Evolutionary conservation across 2,329 filamentous ascomycete genomes (phyloP), one percentile per base, ranked within the genome.

Genomic region (Diaporthe velutina): DNA sequence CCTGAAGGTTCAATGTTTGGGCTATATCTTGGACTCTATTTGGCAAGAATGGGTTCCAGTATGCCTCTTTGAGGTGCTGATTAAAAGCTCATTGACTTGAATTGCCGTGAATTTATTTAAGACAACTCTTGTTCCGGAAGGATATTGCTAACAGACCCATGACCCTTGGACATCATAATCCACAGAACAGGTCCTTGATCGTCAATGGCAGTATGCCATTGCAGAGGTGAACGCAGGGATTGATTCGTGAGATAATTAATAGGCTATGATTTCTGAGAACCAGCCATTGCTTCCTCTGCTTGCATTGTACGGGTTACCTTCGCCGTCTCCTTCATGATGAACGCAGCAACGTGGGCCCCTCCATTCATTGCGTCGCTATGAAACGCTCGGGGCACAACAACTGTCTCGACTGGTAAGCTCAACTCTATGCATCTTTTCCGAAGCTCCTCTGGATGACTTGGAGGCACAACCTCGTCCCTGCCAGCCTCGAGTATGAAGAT

Each of bases 391-490:
- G 80, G 80, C 45, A 91, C 84, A 38, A 83, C 83, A 70, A 82
- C 83, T 76, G 83, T 86, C 76, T 85, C 83, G 25, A 88, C 86
- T 17, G 81, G 80, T 25, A 92, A 74, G 0, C 85, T 84, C 30
- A 90, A 80, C 28, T 88, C 84, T 73, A 81, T 75, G 77, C 89
- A 91, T 71, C 85, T 84, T 74, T 84, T 81, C 70, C 86, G 82
- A 9, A 92, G 82, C 66, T 82, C 79, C 45, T 84, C 81, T 17
- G 85, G 87, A 73, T 91, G 89, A 58, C 86, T 83, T 33, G 83
- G 81, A 0, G 90, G 90, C 0, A 92, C 90, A 25, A 92, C 80
- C 79, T 92, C 90, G 77, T 92, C 90, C 75, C 86, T 89, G 4
- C 86, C 89, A 33, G 89, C 90, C 79, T 90, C 86, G 8, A 92